These are phyloP conservation scores for Ganoderma leucocontextum DNA, from an alignment of 1,284 basidiomycete genomes.

Conservation along the genomic window DNA sequence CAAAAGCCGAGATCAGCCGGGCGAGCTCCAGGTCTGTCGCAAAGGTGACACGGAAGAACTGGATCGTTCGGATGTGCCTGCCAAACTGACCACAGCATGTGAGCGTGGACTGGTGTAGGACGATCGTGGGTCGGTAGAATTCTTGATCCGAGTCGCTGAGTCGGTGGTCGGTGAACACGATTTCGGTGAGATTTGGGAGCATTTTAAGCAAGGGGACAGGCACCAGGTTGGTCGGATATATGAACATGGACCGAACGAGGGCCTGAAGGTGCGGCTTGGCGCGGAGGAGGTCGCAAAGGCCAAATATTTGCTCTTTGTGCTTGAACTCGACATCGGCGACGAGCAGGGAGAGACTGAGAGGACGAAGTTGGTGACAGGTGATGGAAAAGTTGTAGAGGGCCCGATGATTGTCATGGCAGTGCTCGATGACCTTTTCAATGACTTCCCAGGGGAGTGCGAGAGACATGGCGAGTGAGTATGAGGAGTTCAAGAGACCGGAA, in stretches of 20 bases:
- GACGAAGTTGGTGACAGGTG: neutral
- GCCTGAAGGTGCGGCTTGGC: neutral
- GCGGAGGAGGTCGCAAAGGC: neutral
- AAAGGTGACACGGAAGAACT: neutral
- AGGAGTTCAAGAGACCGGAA: neutral
- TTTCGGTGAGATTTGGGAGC: neutral
- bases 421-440: neutral
- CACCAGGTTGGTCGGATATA: neutral
- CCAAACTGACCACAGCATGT: neutral
- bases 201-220: neutral
- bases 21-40: neutral
- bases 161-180: neutral
- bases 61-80: neutral
- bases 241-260: neutral
- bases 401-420: neutral
- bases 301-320: neutral
- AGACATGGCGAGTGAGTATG: neutral
- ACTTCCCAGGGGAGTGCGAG: constrained; percentile 1
- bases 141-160: neutral
- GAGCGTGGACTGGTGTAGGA: neutral
- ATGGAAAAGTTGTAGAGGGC: constrained; percentile 1
- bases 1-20: neutral
- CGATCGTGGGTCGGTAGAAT: neutral
- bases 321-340: neutral
- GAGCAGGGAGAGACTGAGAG: neutral